These are phyloP conservation scores for Tricholoma matsutake DNA, from an alignment of 768 basidiomycete species.

Conservation along the genomic window DNA sequence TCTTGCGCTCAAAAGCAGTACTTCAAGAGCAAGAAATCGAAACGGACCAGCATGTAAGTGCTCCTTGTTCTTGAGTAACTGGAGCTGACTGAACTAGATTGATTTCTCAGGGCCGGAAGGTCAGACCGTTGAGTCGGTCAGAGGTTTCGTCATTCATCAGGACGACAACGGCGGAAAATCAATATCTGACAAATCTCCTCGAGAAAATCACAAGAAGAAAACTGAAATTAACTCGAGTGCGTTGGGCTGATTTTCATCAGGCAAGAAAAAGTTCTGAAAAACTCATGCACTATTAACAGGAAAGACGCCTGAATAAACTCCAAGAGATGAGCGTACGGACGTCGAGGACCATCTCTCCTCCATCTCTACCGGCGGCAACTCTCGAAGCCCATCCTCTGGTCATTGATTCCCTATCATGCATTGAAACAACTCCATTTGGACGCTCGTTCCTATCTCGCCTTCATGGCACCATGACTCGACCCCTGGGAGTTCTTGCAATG, in stretches of 20 bases:
- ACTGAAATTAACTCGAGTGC: slow-evolving; percentile 43
- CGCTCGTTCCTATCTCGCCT: slow-evolving; percentile 67
- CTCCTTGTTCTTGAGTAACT: neutral
- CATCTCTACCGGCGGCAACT: slow-evolving; percentile 25
- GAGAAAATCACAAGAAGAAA: slow-evolving; percentile 40
- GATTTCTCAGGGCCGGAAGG: slow-evolving; percentile 26
- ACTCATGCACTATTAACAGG: slow-evolving; percentile 22
- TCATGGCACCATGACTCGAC: slow-evolving; percentile 36
- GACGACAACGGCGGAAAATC: slow-evolving; percentile 14
- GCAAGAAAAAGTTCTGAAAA: neutral
- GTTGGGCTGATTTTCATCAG: slow-evolving; percentile 8
- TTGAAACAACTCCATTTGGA: slow-evolving; percentile 62
- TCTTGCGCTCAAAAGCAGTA: slow-evolving; percentile 20
- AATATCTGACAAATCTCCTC: slow-evolving; percentile 11
- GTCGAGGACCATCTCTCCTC: slow-evolving; percentile 31
- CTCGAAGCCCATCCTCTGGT: slow-evolving; percentile 30
- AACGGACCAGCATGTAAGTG: slow-evolving; percentile 21
- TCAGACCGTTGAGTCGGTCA: slow-evolving; percentile 21
- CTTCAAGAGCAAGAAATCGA: slow-evolving; percentile 21
- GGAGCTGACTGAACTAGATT: neutral
- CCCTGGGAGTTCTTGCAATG: slow-evolving; percentile 46
- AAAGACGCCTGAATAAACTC: slow-evolving; percentile 25
- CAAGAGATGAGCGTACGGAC: slow-evolving; percentile 18
- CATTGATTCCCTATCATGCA: slow-evolving; percentile 50
- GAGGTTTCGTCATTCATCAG: slow-evolving; percentile 33